Evolutionary conservation across 352 stramenopile genomes (phyloP), one percentile per base, ranked within the genome.

Genomic region (Pythium guiyangense): DNA sequence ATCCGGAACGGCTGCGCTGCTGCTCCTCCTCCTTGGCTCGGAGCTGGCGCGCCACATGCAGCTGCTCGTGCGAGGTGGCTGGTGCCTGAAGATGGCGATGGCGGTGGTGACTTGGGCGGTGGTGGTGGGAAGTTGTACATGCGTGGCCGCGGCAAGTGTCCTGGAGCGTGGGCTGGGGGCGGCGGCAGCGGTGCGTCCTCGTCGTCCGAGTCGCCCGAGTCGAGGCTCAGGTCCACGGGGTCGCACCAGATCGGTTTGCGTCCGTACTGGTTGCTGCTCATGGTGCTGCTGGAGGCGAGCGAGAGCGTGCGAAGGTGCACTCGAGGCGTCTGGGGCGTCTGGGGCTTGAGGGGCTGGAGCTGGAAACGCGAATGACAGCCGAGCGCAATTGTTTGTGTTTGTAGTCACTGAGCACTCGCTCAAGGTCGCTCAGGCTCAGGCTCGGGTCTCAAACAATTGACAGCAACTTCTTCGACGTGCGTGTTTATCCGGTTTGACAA

Each of bases 171-270:
- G 11, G 44, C 42, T 22, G 49, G 34, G 8, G 56, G 48, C n/a
- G 25, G 29, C 8, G 57, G 42, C 27, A 37, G 39, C 18, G 44
- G 43, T 15, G 29, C 14, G 29, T 31, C 52, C 8, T 22, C 12
- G 53, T 51, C 40, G 48, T 56, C 56, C 27, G 49, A 49, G 56
- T 62, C 56, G 40, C 50, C 50, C 29, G 49, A 48, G 57, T 62
- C 57, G 57, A 52, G 39, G 44, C 57, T 62, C 20, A 62, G 49
- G 49, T 62, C 57, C 20, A 60, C 54, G 5, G 57, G 57, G 57
- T 62, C 49, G 42, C 50, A 62, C 58, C 58, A 64, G 52, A 64
- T 64, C 20, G 50, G 45, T 27, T 54, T 64, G n/a, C 46, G 43
- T 20, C 58, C 58, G 37, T 49, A 50, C 3, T 52, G 46, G 39